phyloP scores from a whole-genome alignment of 1,139 yeast species.

The Suhomyces anneliseae region DNA sequence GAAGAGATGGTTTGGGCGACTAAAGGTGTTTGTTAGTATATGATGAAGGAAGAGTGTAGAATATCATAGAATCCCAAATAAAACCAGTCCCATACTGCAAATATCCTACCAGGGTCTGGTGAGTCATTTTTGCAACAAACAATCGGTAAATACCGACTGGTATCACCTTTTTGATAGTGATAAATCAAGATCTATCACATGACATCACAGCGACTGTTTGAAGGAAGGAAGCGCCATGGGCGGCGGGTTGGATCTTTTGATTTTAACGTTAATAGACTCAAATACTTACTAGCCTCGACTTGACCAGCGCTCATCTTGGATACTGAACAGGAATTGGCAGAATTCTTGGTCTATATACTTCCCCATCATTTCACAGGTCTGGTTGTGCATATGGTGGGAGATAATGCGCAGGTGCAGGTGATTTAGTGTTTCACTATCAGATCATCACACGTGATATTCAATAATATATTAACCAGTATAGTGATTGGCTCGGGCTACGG shows the following conservation, averaged over 20 bases:
- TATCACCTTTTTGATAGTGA: too few relatives aligned
- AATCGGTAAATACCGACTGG: too few relatives aligned
- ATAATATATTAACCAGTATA: conserved; percentile 11
- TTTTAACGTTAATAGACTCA: not conserved
- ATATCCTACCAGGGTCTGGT: too few relatives aligned
- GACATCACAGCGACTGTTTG: too few relatives aligned
- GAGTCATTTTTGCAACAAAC: too few relatives aligned
- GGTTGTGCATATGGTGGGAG: not conserved
- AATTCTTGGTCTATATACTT: conserved; percentile 3
- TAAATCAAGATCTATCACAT: too few relatives aligned
- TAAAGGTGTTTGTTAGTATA: conserved; percentile 12
- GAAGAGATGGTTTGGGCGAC: conserved; percentile 15
- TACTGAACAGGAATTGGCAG: not conserved
- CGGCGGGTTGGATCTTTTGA: too few relatives aligned
- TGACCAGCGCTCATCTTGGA: conserved; percentile 16
- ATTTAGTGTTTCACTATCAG: conserved; percentile 11
- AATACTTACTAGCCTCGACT: conserved; percentile 16
- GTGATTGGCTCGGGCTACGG: conserved; percentile 8
- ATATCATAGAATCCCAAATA: too few relatives aligned
- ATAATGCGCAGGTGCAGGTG: not conserved
- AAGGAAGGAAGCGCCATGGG: too few relatives aligned
- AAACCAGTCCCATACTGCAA: too few relatives aligned
- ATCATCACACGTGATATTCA: conserved; percentile 23
- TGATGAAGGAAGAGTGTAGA: too few relatives aligned
- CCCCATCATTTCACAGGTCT: conserved; percentile 1